Percentiles rank a stretch among this genome's conserved stretches.
These are phyloP conservation scores for Geranium incanum DNA, from an alignment of 441 rosid genomes.

Conservation along the genomic window DNA sequence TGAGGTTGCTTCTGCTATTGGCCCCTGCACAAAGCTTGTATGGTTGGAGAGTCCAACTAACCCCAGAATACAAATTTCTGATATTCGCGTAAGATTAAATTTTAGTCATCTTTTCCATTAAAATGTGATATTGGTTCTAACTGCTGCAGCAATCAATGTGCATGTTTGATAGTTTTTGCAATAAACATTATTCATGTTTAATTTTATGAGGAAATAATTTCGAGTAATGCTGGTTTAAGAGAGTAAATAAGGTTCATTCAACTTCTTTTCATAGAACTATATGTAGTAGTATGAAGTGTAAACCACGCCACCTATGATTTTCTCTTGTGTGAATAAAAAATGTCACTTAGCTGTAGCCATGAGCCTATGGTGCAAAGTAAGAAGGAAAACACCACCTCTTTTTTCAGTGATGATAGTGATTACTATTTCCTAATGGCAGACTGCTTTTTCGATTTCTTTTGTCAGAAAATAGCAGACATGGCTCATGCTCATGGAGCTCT, in stretches of 20 bases:
- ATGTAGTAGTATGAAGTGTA: background rate
- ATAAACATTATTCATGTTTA: background rate
- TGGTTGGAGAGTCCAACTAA: conserved; percentile 97
- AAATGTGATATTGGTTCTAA: background rate
- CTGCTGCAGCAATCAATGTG: background rate
- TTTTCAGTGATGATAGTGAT: background rate
- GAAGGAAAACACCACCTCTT: background rate
- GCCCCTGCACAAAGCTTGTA: conserved; percentile 78
- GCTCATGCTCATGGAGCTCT: conserved; percentile 78
- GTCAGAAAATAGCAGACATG: conserved; percentile 71
- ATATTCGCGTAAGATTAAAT: conserved; percentile 49
- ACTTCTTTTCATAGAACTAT: background rate
- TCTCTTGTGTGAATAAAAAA: background rate
- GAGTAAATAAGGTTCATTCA: background rate
- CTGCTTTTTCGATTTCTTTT: conserved; percentile 2
- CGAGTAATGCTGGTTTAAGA: background rate
- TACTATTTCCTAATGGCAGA: background rate
- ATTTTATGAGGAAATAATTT: background rate
- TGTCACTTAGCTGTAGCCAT: background rate
- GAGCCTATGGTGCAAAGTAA: background rate
- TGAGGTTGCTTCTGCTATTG: conserved; percentile 72
- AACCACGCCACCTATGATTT: background rate
- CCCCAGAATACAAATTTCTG: conserved; percentile 79
- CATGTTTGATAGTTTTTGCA: background rate
- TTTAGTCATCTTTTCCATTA: background rate